These are phyloP conservation scores for Brassica balearica DNA, from an alignment of 441 rosid species.

Conservation along the genomic window DNA sequence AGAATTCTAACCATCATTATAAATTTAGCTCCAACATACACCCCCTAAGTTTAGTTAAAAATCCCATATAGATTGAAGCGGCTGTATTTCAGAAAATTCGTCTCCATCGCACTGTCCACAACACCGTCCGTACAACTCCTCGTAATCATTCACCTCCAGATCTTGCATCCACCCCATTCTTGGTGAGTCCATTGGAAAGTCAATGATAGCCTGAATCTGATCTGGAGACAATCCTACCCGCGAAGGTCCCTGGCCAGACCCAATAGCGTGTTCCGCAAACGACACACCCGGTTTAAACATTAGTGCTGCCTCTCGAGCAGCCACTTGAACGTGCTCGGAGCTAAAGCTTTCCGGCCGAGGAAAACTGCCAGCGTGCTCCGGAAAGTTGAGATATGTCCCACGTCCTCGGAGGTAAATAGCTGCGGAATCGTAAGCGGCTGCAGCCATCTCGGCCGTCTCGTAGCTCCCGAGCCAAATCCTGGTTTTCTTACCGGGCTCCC, in stretches of 20 bases:
- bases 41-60: slow-evolving; percentile 6
- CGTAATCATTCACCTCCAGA: slow-evolving; percentile 43
- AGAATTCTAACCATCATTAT: too few species aligned
- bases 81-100: slow-evolving; percentile 37
- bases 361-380: slow-evolving; percentile 48
- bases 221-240: slow-evolving; percentile 68
- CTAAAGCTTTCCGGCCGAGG: slow-evolving; percentile 61
- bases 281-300: slow-evolving; percentile 36
- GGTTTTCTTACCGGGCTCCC: slow-evolving; percentile 83
- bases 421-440: slow-evolving; percentile 80
- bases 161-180: slow-evolving; percentile 63
- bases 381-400: slow-evolving; percentile 75
- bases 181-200: slow-evolving; percentile 83
- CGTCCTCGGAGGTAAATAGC: slow-evolving; percentile 72
- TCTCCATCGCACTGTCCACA: slow-evolving; percentile 29
- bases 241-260: slow-evolving; percentile 38
- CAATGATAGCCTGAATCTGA: slow-evolving; percentile 84
- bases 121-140: slow-evolving; percentile 31
- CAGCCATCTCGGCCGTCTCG: slow-evolving; percentile 90
- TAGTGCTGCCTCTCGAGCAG: slow-evolving; percentile 77
- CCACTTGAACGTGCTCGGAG: slow-evolving; percentile 69
- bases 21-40: too few species aligned
- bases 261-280: neutral
- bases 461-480: slow-evolving; percentile 91
- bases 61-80: slow-evolving; percentile 40